phyloP scores from a whole-genome alignment of 345 rosid species.

The Syzygium jambos region DNA sequence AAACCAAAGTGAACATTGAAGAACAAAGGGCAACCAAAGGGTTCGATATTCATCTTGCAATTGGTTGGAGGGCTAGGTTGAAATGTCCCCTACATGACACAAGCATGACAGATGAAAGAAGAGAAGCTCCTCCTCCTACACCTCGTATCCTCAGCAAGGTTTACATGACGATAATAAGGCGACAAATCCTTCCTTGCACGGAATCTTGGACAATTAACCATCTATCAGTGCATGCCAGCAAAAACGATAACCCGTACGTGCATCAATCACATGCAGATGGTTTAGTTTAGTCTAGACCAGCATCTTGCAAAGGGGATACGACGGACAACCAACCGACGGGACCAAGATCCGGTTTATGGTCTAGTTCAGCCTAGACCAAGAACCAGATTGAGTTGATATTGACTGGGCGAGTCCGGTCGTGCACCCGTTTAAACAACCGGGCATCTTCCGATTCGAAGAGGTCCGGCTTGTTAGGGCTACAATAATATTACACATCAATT shows the following conservation, averaged over 20 bases:
- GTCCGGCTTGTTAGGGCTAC: too few species aligned
- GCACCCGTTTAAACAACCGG: too few species aligned
- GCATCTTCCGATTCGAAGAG: too few species aligned
- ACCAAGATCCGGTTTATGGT: not conserved
- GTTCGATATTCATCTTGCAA: not conserved
- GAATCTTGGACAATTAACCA: not conserved
- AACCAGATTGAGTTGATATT: not conserved
- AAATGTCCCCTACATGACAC: not conserved
- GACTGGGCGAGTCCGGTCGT: not conserved
- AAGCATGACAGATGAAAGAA: not conserved
- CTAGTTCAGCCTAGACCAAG: not conserved
- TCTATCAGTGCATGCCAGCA: not conserved
- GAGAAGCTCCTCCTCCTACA: not conserved
- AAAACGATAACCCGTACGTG: not conserved
- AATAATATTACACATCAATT: not conserved
- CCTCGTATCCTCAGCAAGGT: not conserved
- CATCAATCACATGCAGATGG: not conserved
- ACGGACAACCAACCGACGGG: not conserved
- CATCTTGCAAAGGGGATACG: rapidly evolving
- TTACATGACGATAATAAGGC: not conserved
- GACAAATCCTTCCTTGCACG: not conserved
- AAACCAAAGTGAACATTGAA: not conserved
- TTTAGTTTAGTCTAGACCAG: not conserved
- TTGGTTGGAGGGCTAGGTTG: not conserved
- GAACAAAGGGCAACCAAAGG: not conserved